Evolutionary conservation across 768 basidiomycete species (phyloP).

Genomic region (Tricholoma saponaceum): DNA sequence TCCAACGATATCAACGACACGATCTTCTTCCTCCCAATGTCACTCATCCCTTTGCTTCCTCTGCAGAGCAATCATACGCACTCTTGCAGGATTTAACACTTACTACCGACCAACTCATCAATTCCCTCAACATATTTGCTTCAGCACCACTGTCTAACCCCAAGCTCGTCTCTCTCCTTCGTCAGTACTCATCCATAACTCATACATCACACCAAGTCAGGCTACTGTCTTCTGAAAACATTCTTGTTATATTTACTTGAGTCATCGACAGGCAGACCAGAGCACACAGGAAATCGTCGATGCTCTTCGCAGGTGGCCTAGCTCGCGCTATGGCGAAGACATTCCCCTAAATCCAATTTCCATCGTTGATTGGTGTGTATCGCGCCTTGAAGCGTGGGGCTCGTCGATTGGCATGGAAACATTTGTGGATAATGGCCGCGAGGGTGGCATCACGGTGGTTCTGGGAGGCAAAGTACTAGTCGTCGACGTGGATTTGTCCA

Average conservation of each 20-base stretch:
- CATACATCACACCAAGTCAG: slow-evolving; percentile 52
- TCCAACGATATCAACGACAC: slow-evolving; percentile 37
- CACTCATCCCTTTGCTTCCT: slow-evolving; percentile 41
- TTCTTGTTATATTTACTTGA: slow-evolving; percentile 13
- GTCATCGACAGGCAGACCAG: slow-evolving; percentile 44
- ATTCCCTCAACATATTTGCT: slow-evolving; percentile 49
- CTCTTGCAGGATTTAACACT: slow-evolving; percentile 49
- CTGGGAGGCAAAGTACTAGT: slow-evolving; percentile 81
- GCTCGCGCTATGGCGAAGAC: slow-evolving; percentile 57
- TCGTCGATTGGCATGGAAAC: slow-evolving; percentile 67
- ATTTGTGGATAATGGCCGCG: slow-evolving; percentile 58
- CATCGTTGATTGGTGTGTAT: slow-evolving; percentile 54
- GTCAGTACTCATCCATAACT: slow-evolving; percentile 55
- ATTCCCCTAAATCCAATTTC: slow-evolving; percentile 46
- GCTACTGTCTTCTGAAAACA: slow-evolving; percentile 7
- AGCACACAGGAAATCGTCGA: slow-evolving; percentile 46
- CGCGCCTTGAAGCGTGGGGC: slow-evolving; percentile 59
- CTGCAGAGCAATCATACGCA: slow-evolving; percentile 36
- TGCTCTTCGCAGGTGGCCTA: slow-evolving; percentile 41
- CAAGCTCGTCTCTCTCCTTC: slow-evolving; percentile 64
- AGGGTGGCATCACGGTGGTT: slow-evolving; percentile 50
- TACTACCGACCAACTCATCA: slow-evolving; percentile 46
- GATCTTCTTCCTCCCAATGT: slow-evolving; percentile 31
- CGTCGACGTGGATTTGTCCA: slow-evolving; percentile 64
- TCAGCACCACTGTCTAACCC: slow-evolving; percentile 52